Conservation (phyloP, 179 eudicot species). For the Heliamphora pulchella region DNA sequence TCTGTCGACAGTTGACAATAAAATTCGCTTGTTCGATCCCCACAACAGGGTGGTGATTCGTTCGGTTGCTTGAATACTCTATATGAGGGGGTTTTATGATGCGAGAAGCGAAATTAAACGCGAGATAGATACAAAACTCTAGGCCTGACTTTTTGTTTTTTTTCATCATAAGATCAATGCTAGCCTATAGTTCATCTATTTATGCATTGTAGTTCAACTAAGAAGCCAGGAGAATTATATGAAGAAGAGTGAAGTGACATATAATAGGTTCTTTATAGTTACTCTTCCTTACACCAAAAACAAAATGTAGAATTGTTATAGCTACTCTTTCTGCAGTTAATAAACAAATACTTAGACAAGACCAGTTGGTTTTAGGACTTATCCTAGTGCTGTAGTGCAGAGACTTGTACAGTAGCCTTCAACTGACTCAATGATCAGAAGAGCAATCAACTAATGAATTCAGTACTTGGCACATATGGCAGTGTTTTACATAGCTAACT, state of each 20-base stretch:
- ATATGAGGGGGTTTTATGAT: neutral
- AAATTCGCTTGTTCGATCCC: constrained; percentile 19
- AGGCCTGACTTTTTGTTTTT: constrained; percentile 14
- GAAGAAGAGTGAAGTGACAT: constrained; percentile 4
- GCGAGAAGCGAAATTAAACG: no score
- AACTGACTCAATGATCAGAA: constrained; percentile 16
- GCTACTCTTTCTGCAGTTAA: constrained; percentile 21
- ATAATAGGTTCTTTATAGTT: constrained; percentile 4
- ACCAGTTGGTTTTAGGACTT: constrained; percentile 16
- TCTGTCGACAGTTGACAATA: constrained; percentile 17
- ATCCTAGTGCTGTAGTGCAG: constrained; percentile 13
- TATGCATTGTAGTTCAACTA: constrained; percentile 22
- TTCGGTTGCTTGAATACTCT: constrained; percentile 18
- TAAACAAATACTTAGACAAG: constrained; percentile 13
- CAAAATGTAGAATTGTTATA: neutral
- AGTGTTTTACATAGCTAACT: neutral
- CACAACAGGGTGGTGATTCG: constrained; percentile 26
- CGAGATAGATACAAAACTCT: constrained; percentile 20
- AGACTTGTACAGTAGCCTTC: constrained; percentile 21
- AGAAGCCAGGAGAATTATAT: constrained; percentile 15
- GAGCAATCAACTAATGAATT: constrained; percentile 11
- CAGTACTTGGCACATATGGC: neutral
- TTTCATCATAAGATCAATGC: constrained; percentile 24
- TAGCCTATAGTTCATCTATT: constrained; percentile 21
- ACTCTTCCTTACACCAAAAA: neutral